phyloP scores from a whole-genome alignment of 345 rosid species.

The Brassica juncea region DNA sequence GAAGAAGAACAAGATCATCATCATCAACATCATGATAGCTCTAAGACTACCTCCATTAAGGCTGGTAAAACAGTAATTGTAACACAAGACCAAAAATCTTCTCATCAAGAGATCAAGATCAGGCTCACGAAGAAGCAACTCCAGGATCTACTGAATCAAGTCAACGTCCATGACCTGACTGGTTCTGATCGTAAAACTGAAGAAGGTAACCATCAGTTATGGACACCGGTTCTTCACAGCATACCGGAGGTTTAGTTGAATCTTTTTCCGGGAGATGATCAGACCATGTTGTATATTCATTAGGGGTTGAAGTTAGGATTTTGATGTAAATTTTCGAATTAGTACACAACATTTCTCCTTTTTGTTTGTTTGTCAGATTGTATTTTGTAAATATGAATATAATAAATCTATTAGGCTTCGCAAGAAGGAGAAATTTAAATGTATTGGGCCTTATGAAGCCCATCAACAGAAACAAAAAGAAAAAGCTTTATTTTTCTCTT shows the following conservation, averaged over 20 bases:
- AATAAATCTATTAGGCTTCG: slow-evolving; percentile 7
- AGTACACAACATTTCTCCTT: background rate
- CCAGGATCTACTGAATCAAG: slow-evolving; percentile 47
- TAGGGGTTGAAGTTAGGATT: slow-evolving; percentile 10
- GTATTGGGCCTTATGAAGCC: slow-evolving; percentile 15
- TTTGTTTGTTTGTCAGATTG: slow-evolving; percentile 14
- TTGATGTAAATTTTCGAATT: background rate
- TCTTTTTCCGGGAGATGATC: background rate
- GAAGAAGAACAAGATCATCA: slow-evolving; percentile 7
- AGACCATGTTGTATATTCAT: slow-evolving; percentile 25
- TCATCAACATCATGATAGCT: background rate
- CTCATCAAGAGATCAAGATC: slow-evolving; percentile 62
- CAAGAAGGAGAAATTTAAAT: background rate
- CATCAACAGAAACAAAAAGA: background rate
- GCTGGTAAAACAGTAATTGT: background rate
- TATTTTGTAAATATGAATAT: background rate
- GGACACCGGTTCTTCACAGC: slow-evolving; percentile 72
- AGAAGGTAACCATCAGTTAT: slow-evolving; percentile 38
- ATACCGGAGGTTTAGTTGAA: slow-evolving; percentile 64
- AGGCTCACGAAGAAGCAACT: slow-evolving; percentile 72
- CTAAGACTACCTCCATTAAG: background rate
- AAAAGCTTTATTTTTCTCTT: slow-evolving; percentile 2
- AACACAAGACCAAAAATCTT: background rate
- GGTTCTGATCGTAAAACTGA: background rate
- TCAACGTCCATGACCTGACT: slow-evolving; percentile 50